Percentiles rank a stretch among this genome's conserved stretches.
Conservation (phyloP, 371 early-diverging fungal species). For the Encephalitozoon hellem region DNA sequence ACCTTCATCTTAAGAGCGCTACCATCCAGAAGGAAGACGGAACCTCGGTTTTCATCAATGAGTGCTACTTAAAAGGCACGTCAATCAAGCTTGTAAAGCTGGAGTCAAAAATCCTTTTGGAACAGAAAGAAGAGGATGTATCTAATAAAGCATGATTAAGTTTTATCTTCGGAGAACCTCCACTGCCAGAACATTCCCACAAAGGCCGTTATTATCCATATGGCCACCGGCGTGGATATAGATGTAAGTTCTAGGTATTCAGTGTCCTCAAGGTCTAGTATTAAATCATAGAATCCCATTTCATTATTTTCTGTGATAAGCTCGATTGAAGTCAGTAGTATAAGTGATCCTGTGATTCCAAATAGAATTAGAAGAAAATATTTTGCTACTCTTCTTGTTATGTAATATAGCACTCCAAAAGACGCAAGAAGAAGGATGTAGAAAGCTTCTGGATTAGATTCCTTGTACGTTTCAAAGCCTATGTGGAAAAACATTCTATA, state of each 20-base stretch:
- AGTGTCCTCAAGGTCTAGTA: neutral
- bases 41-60: conserved; percentile 14
- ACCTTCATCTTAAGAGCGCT: conserved; percentile 56
- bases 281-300: neutral
- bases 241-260: neutral
- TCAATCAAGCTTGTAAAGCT: conserved; percentile 52
- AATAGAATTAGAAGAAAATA: neutral
- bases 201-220: neutral
- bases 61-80: conserved; percentile 55
- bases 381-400: neutral
- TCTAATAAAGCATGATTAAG: neutral
- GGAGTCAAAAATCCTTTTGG: conserved; percentile 45
- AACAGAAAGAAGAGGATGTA: conserved; percentile 11
- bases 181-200: neutral
- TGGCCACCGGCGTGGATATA: neutral
- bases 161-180: neutral
- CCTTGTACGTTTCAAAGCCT: neutral
- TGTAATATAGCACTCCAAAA: neutral
- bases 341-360: neutral
- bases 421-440: neutral
- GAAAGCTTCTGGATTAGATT: neutral
- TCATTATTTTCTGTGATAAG: neutral
- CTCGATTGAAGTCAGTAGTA: neutral
- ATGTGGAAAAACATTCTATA: neutral
- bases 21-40: conserved; percentile 29